Conservation (phyloP, 2,329 filamentous ascomycete genomes). For the Lasiodiplodia gonubiensis region DNA sequence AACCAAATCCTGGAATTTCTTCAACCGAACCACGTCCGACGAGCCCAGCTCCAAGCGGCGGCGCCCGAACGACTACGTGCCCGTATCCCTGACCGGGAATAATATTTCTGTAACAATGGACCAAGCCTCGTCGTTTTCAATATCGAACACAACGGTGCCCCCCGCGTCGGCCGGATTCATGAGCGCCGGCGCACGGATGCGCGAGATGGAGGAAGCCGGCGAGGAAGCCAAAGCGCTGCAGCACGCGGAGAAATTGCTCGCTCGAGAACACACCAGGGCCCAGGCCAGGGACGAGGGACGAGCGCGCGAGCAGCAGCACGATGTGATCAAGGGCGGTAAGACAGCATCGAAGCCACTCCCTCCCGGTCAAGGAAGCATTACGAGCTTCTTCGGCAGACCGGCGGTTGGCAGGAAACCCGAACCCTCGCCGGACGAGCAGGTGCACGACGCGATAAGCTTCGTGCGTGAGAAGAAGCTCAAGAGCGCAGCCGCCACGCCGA, state of each 20-base stretch:
- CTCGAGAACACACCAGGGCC: slow-evolving; percentile 33
- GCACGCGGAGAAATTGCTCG: slow-evolving; percentile 36
- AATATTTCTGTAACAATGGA: slow-evolving; percentile 40
- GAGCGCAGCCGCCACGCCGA: background rate
- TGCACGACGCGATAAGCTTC: slow-evolving; percentile 17
- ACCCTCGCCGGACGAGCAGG: slow-evolving; percentile 11
- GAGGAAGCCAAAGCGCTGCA: slow-evolving; percentile 13
- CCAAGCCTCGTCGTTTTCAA: slow-evolving; percentile 37
- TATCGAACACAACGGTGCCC: slow-evolving; percentile 35
- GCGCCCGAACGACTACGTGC: slow-evolving; percentile 33
- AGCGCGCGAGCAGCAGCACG: background rate
- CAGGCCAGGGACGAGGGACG: slow-evolving; percentile 33
- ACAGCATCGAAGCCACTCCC: slow-evolving; percentile 30
- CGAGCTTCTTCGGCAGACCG: slow-evolving; percentile 56
- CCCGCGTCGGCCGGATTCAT: slow-evolving; percentile 41
- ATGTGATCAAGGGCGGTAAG: background rate
- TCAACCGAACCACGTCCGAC: background rate
- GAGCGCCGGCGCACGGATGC: slow-evolving; percentile 47
- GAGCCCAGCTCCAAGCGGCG: slow-evolving; percentile 36
- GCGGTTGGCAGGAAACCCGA: slow-evolving; percentile 31
- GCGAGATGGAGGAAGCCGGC: slow-evolving; percentile 45
- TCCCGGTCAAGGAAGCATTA: slow-evolving; percentile 58
- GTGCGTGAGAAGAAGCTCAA: slow-evolving; percentile 27
- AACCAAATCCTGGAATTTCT: slow-evolving; percentile 33
- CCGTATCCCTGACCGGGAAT: background rate